These are phyloP conservation scores for Rubus parviflorus DNA, from an alignment of 306 rosid species.

Conservation along the genomic window DNA sequence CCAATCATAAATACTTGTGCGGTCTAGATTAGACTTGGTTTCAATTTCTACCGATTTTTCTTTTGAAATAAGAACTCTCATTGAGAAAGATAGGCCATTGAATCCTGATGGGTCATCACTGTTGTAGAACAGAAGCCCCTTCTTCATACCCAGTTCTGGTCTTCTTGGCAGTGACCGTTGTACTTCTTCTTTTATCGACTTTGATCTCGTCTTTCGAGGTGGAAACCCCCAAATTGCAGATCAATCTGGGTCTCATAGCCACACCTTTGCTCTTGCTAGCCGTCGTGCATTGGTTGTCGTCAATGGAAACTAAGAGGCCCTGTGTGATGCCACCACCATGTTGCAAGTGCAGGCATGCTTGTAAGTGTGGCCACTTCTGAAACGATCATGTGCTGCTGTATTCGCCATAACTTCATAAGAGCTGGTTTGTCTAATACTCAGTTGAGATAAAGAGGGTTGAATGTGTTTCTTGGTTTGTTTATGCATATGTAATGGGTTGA, in stretches of 20 bases:
- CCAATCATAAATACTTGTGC: constrained; percentile 25
- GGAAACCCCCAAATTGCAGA: constrained; percentile 28
- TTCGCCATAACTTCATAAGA: neutral
- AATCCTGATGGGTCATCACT: constrained; percentile 47
- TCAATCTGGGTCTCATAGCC: constrained; percentile 43
- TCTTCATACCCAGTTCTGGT: constrained; percentile 39
- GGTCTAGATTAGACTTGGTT: constrained; percentile 31
- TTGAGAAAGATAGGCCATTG: constrained; percentile 17
- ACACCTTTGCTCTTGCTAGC: constrained; percentile 39
- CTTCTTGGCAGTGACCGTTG: constrained; percentile 47
- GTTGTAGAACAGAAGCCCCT: constrained; percentile 39
- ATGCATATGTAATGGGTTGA: neutral
- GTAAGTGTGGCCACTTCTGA: constrained; percentile 43
- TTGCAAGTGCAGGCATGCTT: constrained; percentile 34
- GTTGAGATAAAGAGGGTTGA: neutral
- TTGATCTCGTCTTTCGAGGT: constrained; percentile 17
- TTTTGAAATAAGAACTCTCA: neutral
- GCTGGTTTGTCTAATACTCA: constrained; percentile 2
- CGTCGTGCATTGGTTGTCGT: constrained; percentile 47
- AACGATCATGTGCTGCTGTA: constrained; percentile 8
- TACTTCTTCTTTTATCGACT: constrained; percentile 29
- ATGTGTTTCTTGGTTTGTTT: neutral
- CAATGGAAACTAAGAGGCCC: constrained; percentile 26
- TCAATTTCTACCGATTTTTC: neutral
- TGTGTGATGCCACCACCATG: constrained; percentile 26